These are phyloP conservation scores for Monosporascus ibericus DNA, from an alignment of 2,329 filamentous ascomycete species.

Conservation along the genomic window DNA sequence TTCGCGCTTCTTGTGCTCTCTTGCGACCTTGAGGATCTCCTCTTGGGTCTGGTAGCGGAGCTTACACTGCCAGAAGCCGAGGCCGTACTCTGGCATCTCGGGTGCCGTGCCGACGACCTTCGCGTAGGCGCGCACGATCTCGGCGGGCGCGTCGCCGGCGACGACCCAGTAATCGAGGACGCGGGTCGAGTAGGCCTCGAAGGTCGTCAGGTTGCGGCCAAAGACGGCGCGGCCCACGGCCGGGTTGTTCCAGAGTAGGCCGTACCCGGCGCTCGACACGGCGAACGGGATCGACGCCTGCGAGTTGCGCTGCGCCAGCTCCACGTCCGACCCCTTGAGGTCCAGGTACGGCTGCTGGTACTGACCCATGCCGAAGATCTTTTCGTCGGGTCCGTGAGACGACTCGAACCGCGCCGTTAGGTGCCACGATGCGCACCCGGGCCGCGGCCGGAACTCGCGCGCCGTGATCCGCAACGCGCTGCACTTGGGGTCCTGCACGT, in stretches of 20 bases:
- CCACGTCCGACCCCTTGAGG: constrained; percentile 56
- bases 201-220: constrained; percentile 54
- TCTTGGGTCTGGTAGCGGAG: constrained; percentile 61
- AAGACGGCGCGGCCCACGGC: constrained; percentile 54
- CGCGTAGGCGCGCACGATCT: constrained; percentile 52
- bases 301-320: constrained; percentile 61
- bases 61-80: constrained; percentile 65
- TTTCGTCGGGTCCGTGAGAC: constrained; percentile 41
- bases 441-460: constrained; percentile 49
- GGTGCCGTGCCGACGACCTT: constrained; percentile 51
- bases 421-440: constrained; percentile 47
- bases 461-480: constrained; percentile 51
- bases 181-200: constrained; percentile 52
- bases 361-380: constrained; percentile 64
- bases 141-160: constrained; percentile 45
- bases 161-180: constrained; percentile 59
- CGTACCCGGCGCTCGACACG: constrained; percentile 54
- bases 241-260: constrained; percentile 62
- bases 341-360: constrained; percentile 61
- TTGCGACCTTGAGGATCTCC: constrained; percentile 52
- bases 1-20: constrained; percentile 49
- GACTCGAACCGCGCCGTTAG: constrained; percentile 54
- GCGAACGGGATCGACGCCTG: constrained; percentile 61
- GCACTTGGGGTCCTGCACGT: constrained; percentile 51
- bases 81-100: constrained; percentile 62